Evolutionary conservation across 176 grass and related monocot species (phyloP).

Genomic region (Bolboschoenus planiculmis): DNA sequence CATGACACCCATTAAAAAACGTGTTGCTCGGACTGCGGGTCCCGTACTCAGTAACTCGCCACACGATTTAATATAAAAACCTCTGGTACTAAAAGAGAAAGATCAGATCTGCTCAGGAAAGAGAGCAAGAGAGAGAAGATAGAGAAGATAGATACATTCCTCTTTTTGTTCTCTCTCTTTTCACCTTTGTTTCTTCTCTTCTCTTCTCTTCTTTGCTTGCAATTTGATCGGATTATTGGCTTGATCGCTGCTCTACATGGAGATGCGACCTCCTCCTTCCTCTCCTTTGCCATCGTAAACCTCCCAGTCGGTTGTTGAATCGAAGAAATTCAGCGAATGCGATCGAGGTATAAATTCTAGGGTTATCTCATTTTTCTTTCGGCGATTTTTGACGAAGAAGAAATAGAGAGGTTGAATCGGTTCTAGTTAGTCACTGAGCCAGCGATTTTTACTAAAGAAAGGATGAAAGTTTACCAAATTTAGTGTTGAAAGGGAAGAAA

Average conservation of each 20-base stretch:
- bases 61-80: neutral
- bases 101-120: neutral
- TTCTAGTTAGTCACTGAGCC: neutral
- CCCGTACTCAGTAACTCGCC: neutral
- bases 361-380: neutral
- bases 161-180: neutral
- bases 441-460: slow-evolving; percentile 12
- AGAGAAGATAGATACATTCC: too few species aligned
- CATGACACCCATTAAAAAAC: too few species aligned
- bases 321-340: neutral
- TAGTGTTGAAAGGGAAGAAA: neutral
- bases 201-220: too few species aligned
- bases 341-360: neutral
- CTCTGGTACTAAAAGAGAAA: neutral
- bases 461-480: slow-evolving; percentile 1
- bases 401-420: neutral
- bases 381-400: neutral
- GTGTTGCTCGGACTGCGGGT: accelerated
- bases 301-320: neutral
- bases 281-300: neutral
- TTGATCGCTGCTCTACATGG: neutral
- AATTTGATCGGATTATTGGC: neutral
- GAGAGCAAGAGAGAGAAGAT: neutral
- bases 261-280: neutral
- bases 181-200: neutral